Evolutionary conservation across 495 filamentous ascomycete genomes (phyloP), one percentile per base, ranked within the genome.

Genomic region (Pyrenula aspistea): DNA sequence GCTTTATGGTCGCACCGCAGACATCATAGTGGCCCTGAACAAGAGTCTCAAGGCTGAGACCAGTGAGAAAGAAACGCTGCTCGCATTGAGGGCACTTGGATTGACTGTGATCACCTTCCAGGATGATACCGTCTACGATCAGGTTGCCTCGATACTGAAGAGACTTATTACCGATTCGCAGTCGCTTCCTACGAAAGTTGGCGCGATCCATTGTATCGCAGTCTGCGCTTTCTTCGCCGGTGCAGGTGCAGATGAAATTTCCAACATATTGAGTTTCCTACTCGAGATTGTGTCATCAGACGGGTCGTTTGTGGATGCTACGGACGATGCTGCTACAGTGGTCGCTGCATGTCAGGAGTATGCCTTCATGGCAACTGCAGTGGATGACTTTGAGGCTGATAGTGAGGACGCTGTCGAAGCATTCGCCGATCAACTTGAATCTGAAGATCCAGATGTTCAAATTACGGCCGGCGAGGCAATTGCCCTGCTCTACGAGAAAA

Each of bases 391-490:
- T 25, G 82, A 89, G 62, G 77, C 74, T 3, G 77, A 87, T 52
- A 89, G 84, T 55, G 85, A 88, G 53, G 73, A 79, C 2, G 84
- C 87, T 10, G 84, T 95, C 63, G 87, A 95, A 55, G 85, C 86
- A 3, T 90, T 97, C 63, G 84, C 89, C 25, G 92, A 96, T 51
- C 93, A 98, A 67, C 79, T 98, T 24, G 82, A 89, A 48, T 91
- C 87, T 63, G 74, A 76, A 25, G 86, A 91, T 56, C 72, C 86
- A 0, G 70, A 73, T 2, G 91, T 96, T 0, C 89, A 95, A 67
- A 83, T 93, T 54, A 83, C 87, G 1, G 90, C 93, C 1, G 93
- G 90, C 0, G 85, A 91, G 61, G 91, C 91, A 66, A 93, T 97
- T 60, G 92, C 92, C 1, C 73, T 96, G 1, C 75, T 96, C 0